phyloP scores from a whole-genome alignment of 306 rosid genomes.

The Castanopsis chinensis region DNA sequence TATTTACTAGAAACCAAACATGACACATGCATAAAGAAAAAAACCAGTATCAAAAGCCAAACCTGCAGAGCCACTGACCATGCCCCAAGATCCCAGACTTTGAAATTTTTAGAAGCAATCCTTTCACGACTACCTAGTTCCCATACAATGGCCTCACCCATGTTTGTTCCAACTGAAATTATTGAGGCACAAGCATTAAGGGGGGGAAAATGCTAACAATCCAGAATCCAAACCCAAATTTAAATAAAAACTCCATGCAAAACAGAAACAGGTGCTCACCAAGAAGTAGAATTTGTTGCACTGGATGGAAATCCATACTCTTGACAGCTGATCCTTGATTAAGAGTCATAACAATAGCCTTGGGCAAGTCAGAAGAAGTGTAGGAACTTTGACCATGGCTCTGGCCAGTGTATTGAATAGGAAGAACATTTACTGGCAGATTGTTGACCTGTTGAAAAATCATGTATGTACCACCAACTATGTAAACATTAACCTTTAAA shows the following conservation, averaged over 20 bases:
- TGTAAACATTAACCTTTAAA: slow-evolving; percentile 6
- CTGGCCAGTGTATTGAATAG: slow-evolving; percentile 66
- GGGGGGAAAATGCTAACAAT: background rate
- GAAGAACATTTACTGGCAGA: slow-evolving; percentile 78
- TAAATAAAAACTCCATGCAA: slow-evolving; percentile 8
- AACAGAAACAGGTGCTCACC: slow-evolving; percentile 46
- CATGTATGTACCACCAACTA: slow-evolving; percentile 23
- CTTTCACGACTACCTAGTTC: slow-evolving; percentile 79
- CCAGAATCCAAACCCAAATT: background rate
- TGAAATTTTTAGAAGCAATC: slow-evolving; percentile 73
- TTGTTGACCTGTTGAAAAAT: slow-evolving; percentile 67
- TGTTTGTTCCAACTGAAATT: slow-evolving; percentile 83
- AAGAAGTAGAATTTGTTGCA: slow-evolving; percentile 85
- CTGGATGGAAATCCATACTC: slow-evolving; percentile 97
- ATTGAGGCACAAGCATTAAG: slow-evolving; percentile 6
- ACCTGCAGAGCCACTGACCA: slow-evolving; percentile 83
- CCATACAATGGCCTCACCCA: slow-evolving; percentile 91
- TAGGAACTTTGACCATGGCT: slow-evolving; percentile 91
- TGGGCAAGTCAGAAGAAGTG: slow-evolving; percentile 92
- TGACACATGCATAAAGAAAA: background rate
- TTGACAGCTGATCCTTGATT: slow-evolving; percentile 73
- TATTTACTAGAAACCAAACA: slow-evolving; percentile 8
- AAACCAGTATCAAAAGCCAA: slow-evolving; percentile 19
- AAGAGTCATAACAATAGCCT: slow-evolving; percentile 67
- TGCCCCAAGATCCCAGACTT: slow-evolving; percentile 73